Evolutionary conservation across 139 green algal species (phyloP).

Genomic region (Gonium pectorale): DNA sequence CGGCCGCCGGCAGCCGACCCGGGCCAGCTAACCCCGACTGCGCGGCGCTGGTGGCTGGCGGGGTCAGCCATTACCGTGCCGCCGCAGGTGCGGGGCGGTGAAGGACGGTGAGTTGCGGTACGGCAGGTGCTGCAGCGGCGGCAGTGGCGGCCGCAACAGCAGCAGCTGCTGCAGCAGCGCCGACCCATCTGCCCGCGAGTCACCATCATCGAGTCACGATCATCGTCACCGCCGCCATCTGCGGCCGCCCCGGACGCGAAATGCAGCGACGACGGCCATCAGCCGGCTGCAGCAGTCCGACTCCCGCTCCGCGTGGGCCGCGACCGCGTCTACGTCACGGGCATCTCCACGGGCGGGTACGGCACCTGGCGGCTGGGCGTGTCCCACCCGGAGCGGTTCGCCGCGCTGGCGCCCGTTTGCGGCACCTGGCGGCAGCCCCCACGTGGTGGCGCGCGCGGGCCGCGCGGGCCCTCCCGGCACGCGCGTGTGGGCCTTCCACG

Average conservation of each 20-base stretch:
- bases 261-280: background rate
- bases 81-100: background rate
- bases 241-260: background rate
- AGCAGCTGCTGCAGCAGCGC: background rate
- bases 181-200: too few relatives aligned
- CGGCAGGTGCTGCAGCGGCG: background rate
- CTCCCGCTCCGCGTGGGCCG: background rate
- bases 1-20: background rate
- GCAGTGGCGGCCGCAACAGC: background rate
- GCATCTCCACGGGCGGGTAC: constrained; percentile 5
- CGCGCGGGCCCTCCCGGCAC: background rate
- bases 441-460: background rate
- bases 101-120: too few relatives aligned
- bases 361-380: background rate
- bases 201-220: background rate
- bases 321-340: constrained; percentile 5
- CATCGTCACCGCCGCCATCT: background rate
- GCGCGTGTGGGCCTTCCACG: constrained; percentile 7
- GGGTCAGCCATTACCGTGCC: background rate
- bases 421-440: too few relatives aligned
- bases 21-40: background rate
- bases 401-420: constrained; percentile 2
- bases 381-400: constrained; percentile 3
- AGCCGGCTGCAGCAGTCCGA: background rate
- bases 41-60: background rate